Conservation (phyloP, 1,284 basidiomycete genomes). For the Thelephora terrestris region DNA sequence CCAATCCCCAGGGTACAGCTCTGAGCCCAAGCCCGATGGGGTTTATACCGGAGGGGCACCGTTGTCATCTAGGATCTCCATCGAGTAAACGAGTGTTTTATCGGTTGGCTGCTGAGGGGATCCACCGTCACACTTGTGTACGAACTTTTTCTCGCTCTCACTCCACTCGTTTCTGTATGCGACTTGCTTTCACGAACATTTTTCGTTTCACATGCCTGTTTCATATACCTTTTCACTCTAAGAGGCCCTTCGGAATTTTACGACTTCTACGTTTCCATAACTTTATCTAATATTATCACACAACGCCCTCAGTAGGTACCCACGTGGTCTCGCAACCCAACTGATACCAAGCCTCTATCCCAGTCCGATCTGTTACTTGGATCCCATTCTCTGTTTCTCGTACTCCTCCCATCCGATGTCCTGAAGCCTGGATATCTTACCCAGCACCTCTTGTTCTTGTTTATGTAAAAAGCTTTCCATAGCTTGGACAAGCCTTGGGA, state of each 20-base stretch:
- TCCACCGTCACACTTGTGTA: neutral
- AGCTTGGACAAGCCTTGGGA: conserved; percentile 52
- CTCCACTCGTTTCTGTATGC: too few relatives aligned
- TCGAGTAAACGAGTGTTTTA: conserved; percentile 26
- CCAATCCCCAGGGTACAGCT: conserved; percentile 33
- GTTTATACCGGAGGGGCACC: conserved; percentile 24
- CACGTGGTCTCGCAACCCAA: too few relatives aligned
- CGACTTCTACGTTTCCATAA: too few relatives aligned
- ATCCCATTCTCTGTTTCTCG: conserved; percentile 13
- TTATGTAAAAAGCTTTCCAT: conserved; percentile 73
- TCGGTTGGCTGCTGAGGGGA: neutral
- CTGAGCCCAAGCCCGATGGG: conserved; percentile 26
- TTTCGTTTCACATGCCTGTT: too few relatives aligned
- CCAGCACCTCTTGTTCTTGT: conserved; percentile 77
- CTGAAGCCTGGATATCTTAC: conserved; percentile 72
- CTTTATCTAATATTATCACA: too few relatives aligned
- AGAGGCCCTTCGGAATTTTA: too few relatives aligned
- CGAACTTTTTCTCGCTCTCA: too few relatives aligned
- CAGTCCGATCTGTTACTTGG: too few relatives aligned
- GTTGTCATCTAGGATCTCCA: conserved; percentile 37
- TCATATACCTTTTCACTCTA: too few relatives aligned
- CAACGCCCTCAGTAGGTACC: too few relatives aligned
- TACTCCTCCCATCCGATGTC: conserved; percentile 86
- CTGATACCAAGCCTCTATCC: too few relatives aligned
- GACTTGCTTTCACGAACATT: too few relatives aligned